These are phyloP conservation scores for Syzygium jambos DNA, from an alignment of 345 rosid genomes.

Conservation along the genomic window DNA sequence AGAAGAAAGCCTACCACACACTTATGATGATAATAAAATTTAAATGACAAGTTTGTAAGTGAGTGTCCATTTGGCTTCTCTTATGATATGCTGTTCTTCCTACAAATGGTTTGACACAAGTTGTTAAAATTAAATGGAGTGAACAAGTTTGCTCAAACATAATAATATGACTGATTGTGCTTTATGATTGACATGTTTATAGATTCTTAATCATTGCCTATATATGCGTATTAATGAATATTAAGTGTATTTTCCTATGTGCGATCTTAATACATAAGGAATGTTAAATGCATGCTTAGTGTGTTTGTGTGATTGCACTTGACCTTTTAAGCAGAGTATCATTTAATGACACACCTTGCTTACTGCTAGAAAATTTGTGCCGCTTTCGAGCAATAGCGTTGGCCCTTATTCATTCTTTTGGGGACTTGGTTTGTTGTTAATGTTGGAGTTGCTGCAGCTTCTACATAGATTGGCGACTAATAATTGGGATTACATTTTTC, in stretches of 20 bases:
- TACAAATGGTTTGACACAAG: neutral
- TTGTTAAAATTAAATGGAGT: neutral
- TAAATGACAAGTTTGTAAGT: neutral
- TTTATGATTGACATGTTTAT: neutral
- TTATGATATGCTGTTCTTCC: neutral
- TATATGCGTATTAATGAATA: neutral
- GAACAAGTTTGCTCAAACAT: neutral
- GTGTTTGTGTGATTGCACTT: neutral
- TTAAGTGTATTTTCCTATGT: neutral
- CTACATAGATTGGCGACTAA: neutral
- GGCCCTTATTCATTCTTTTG: neutral
- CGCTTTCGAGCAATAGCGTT: neutral
- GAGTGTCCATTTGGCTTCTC: neutral
- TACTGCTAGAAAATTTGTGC: neutral
- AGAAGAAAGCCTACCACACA: neutral
- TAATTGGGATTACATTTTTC: neutral
- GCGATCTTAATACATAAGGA: neutral
- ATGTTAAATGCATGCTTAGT: neutral
- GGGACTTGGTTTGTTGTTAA: neutral
- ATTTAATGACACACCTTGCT: neutral
- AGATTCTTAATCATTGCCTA: neutral
- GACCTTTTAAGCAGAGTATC: neutral
- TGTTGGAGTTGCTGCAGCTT: neutral
- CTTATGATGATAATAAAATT: neutral
- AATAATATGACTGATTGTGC: neutral